A percentile compares a stretch with the other conserved stretches of the same genome.
phyloP scores from a whole-genome alignment of 1,284 basidiomycete genomes.

The Cerioporus squamosus region DNA sequence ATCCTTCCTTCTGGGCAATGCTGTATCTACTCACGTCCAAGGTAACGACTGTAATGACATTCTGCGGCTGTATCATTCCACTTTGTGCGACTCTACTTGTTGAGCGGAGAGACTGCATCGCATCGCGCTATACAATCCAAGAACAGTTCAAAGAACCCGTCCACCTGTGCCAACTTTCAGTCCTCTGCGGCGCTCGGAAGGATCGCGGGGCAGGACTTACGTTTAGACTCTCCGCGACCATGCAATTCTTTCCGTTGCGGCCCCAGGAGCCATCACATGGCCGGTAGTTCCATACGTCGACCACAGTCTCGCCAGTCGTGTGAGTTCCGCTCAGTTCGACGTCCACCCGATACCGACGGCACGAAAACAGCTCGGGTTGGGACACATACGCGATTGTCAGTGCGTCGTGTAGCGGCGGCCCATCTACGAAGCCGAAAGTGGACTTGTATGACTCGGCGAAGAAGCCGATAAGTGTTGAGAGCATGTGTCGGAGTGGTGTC shows the following conservation, averaged over 20 bases:
- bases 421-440: conserved; percentile 73
- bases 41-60: conserved; percentile 19
- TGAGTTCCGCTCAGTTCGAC: conserved; percentile 69
- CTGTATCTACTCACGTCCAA: conserved; percentile 17
- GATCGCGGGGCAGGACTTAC: conserved; percentile 42
- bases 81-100: conserved; percentile 22
- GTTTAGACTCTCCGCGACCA: conserved; percentile 67
- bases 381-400: conserved; percentile 77
- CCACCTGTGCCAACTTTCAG: conserved; percentile 46
- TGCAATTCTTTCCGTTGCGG: conserved; percentile 69
- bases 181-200: background rate
- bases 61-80: background rate
- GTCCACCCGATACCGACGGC: conserved; percentile 71
- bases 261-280: conserved; percentile 68
- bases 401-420: conserved; percentile 85
- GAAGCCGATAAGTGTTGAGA: conserved; percentile 74
- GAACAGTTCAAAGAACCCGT: conserved; percentile 67
- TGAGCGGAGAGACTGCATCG: conserved; percentile 63
- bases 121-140: conserved; percentile 61
- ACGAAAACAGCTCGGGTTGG: conserved; percentile 63
- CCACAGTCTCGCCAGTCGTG: conserved; percentile 75
- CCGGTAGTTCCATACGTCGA: conserved; percentile 71
- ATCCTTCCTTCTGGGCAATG: conserved; percentile 5
- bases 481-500: conserved; percentile 68
- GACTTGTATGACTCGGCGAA: conserved; percentile 72